Base-by-base conservation (phyloP, 805 yeast species). In the Dipodascus geniculatus region DNA sequence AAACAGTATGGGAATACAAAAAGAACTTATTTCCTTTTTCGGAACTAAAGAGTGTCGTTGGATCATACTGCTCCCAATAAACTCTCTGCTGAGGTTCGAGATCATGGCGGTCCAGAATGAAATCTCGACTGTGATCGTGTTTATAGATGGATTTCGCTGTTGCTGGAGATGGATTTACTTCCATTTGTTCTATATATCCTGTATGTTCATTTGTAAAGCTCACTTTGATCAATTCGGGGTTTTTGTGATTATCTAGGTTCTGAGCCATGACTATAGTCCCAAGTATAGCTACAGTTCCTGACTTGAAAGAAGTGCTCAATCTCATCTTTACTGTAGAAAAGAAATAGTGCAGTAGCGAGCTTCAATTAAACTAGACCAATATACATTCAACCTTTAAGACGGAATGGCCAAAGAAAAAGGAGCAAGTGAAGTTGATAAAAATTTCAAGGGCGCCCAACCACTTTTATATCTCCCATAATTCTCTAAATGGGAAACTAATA, bases 31-130 rank as follows among this genome's bases (percentile, higher is more conserved):
- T 74, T 2, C 80, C 74, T 4, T 78, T 80, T 3, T 53, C 54
- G 2, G 62, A 54, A 4, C 78, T 81, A 69, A 87, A 81, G 65
- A 76, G 89, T 2, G 87, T 82, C 1, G 91, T 83, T 14, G 95
- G 80, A 63, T 85, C 81, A 68, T 89, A 90, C 23, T 68, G 65
- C 50, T 80, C 81, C 97, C 97, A 90, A 67, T 77, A 90, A 23
- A 74, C 65, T 53, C 80, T 71, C 66, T 89, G 96, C 48, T 81
- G 85, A 0, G 90, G 83, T 17, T 81, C 74, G 50, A 90, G 74
- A 19, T 78, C 63, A 1, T 85, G 83, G 55, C 76, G 65, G 23
- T 80, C 71, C 49, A 89, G 72, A 48, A 90, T 86, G 19, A 14
- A n/a, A n/a, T 38, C 20, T 6, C 17, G 44, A 16, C 14, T 38